phyloP scores from a whole-genome alignment of 2,329 filamentous ascomycete genomes.

The Thyridium curvatum region DNA sequence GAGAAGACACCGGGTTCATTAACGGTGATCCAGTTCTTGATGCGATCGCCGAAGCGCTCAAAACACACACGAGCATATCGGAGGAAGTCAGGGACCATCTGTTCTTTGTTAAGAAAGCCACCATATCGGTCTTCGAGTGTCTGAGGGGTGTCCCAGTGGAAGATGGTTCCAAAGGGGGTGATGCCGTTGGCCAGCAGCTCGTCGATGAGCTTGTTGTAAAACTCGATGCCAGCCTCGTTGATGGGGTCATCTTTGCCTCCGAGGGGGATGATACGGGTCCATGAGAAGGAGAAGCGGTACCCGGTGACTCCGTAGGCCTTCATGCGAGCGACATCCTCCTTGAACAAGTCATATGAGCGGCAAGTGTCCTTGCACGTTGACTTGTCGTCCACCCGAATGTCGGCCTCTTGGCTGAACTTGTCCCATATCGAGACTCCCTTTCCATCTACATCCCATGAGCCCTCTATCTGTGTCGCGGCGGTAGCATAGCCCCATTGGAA shows the following conservation, averaged over 20 bases:
- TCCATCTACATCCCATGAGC: slow-evolving; percentile 32
- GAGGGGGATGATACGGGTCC: slow-evolving; percentile 58
- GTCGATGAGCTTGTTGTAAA: slow-evolving; percentile 55
- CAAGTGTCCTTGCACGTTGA: slow-evolving; percentile 31
- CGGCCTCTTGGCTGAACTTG: slow-evolving; percentile 27
- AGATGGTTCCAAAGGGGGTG: slow-evolving; percentile 54
- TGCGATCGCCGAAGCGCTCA: slow-evolving; percentile 47
- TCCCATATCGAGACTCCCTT: slow-evolving; percentile 36
- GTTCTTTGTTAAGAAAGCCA: slow-evolving; percentile 54
- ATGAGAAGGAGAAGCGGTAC: slow-evolving; percentile 60
- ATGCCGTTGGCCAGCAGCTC: slow-evolving; percentile 52
- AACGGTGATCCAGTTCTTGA: slow-evolving; percentile 52
- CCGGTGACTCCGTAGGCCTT: slow-evolving; percentile 52
- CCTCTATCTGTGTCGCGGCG: slow-evolving; percentile 32
- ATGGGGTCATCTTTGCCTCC: slow-evolving; percentile 57
- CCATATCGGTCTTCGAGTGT: slow-evolving; percentile 53
- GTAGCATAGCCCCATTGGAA: slow-evolving; percentile 34
- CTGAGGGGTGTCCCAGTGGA: slow-evolving; percentile 60
- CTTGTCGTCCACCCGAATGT: slow-evolving; percentile 26
- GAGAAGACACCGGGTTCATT: slow-evolving; percentile 26
- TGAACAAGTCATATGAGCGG: slow-evolving; percentile 31
- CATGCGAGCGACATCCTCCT: slow-evolving; percentile 52
- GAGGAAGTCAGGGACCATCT: slow-evolving; percentile 54
- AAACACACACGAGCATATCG: slow-evolving; percentile 54
- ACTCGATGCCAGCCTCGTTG: slow-evolving; percentile 52